Evolutionary conservation across 1,139 yeast genomes (phyloP), one percentile per base, ranked within the genome.

Genomic region (Wickerhamiella infanticola): DNA sequence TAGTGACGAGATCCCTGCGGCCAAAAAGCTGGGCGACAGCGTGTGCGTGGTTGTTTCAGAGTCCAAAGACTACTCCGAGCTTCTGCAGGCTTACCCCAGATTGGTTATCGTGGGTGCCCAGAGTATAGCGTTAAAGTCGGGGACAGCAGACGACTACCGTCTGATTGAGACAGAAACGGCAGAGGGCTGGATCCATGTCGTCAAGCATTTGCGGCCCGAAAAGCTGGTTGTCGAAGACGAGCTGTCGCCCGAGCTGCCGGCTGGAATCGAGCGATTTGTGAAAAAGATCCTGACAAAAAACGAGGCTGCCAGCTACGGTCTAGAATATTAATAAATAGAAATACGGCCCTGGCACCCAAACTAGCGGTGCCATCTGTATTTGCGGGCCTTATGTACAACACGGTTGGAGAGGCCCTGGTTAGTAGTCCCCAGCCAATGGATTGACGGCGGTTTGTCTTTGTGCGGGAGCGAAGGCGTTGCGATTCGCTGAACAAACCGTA

Each of bases 401-500:
- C 33, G 33, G 33, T 29, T 29, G 11, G 33, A 29, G 33, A 11
- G 33, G 33, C 33, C 33, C 11, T 7, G 33, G 33, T 29, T 29
- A 7, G 33, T 29, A 7, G 33, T 29, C 33, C 33, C 33, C 11
- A 29, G 11, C 33, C 33, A 29, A 2, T 29, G 33, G 33, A 29
- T 29, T 7, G 33, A 29, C 33, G 7, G 3, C 33, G 33, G 33
- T 11, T 33, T 24, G 40, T 24, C n/a, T 40, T 31, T 23, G 39
- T 42, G 40, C 9, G 39, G 39, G 35, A 45, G 48, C 11, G 45
- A 45, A 3, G 60, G 62, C 59, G 73, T 62, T 24, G 72, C 69
- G 49, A 73, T 66, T 49, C 67, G 69, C 48, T 69, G 70, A 45
- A 72, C 59, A 37, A 62, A 60, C 37, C 63, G 63, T 43, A 74